Evolutionary conservation across 495 filamentous ascomycete species (phyloP), one percentile per base, ranked within the genome.

Genomic region (Letharia columbiana): DNA sequence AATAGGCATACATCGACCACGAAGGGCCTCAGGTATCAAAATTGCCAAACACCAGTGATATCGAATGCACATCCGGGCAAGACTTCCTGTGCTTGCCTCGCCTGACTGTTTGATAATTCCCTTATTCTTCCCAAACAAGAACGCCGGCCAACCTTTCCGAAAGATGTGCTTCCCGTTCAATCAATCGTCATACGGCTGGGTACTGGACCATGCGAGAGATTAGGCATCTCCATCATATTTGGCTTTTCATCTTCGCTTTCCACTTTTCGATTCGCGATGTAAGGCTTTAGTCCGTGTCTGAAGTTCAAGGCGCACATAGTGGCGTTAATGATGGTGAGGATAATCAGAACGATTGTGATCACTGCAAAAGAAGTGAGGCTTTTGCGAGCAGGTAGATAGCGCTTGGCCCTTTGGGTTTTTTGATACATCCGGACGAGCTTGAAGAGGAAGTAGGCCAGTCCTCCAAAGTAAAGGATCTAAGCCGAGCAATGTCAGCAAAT

Each of bases 381-480:
- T 63, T 85, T 84, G 56, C 86, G 84, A 23, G 91, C 92, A 1
- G 93, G 85, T 35, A 80, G 65, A 76, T 97, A 98, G 33, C 39
- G 56, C 65, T 80, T 74, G 9, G 74, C 41, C 39, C 70, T 73
- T n/a, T 78, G 79, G 18, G 69, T 70, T 20, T 80, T 76, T 66
- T 84, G 83, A 78, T 95, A 98, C 87, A 98, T 98, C 73, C 94
- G 91, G 64, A 91, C 86, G 37, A 97, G 85, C 81, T 98, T 98
- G 86, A 98, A 98, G 73, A 96, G 82, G 83, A 98, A 98, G 78
- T 98, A 98, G 60, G 89, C 91, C 70, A 98, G 82, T 47, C 86
- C 93, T 61, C 86, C 91, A 72, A 96, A 91, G 76, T 96, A 95
- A 28, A 96, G 82, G 56, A 91, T 73, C 84, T 85, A 68, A 49